phyloP scores from a whole-genome alignment of 2,329 filamentous ascomycete genomes.

The Drechslerella stenobrocha region DNA sequence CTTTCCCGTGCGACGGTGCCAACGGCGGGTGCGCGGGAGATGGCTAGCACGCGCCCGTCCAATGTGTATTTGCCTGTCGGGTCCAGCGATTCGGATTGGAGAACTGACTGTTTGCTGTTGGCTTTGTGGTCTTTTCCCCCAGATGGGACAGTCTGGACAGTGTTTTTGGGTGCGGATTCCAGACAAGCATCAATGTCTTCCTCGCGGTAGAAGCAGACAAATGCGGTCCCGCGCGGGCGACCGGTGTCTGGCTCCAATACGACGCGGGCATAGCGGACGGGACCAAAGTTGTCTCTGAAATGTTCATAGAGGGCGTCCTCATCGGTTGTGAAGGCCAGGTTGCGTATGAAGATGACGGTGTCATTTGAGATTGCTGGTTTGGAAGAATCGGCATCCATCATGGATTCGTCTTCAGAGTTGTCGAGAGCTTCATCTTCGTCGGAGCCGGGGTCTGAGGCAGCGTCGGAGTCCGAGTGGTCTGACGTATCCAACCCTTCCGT shows the following conservation, averaged over 20 bases:
- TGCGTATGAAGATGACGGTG: conserved; percentile 86
- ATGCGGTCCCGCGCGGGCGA: conserved; percentile 85
- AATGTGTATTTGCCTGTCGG: conserved; percentile 83
- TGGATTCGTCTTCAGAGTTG: conserved; percentile 57
- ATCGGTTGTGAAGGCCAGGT: conserved; percentile 83
- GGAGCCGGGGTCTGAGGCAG: conserved; percentile 55
- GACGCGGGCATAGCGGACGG: conserved; percentile 84
- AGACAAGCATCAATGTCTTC: conserved; percentile 78
- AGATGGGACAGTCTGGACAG: conserved; percentile 57
- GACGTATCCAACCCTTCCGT: conserved; percentile 56
- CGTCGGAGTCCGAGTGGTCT: conserved; percentile 56
- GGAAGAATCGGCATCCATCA: conserved; percentile 57
- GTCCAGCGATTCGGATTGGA: conserved; percentile 84
- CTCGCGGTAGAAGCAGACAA: conserved; percentile 84
- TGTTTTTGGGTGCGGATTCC: conserved; percentile 68
- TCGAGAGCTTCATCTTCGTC: conserved; percentile 57
- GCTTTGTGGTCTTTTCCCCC: conserved; percentile 50
- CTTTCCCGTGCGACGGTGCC: conserved; percentile 66
- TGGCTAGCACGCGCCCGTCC: conserved; percentile 81
- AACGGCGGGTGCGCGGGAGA: conserved; percentile 77
- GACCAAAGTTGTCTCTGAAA: conserved; percentile 78
- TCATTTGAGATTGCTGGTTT: conserved; percentile 43
- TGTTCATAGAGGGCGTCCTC: conserved; percentile 82
- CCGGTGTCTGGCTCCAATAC: conserved; percentile 85
- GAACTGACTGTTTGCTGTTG: conserved; percentile 66